A percentile compares a stretch with the other conserved stretches of the same genome.
Evolutionary conservation across 225 moss, liverwort and hornwort species (phyloP).

Genomic region (Sphagnum tenellum): DNA sequence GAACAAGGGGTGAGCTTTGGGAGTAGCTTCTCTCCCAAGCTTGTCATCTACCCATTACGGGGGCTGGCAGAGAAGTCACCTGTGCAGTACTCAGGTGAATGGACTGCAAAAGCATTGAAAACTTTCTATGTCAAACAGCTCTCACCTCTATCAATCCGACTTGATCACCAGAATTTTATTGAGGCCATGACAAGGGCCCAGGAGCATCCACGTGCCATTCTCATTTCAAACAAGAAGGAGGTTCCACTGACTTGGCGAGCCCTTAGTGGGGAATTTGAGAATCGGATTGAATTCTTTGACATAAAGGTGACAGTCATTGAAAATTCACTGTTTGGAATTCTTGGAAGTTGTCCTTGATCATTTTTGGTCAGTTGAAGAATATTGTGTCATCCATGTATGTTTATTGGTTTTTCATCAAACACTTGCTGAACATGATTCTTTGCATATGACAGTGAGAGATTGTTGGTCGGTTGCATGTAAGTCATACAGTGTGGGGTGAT

Average conservation of each 20-base stretch:
- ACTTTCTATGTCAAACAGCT: constrained; percentile 46
- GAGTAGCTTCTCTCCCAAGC: constrained; percentile 26
- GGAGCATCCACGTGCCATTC: constrained; percentile 54
- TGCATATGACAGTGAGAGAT: no score
- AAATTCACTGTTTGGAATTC: no score
- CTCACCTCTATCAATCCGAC: constrained; percentile 40
- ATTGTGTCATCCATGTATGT: no score
- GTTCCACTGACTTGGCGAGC: constrained; percentile 64
- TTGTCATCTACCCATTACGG: constrained; percentile 46
- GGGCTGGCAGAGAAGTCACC: constrained; percentile 30
- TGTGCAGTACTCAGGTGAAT: constrained; percentile 38
- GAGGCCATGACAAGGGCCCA: constrained; percentile 36
- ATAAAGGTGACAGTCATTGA: constrained; percentile 35
- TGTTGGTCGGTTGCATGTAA: no score
- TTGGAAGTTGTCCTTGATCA: no score
- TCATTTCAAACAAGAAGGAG: constrained; percentile 61
- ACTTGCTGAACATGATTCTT: no score
- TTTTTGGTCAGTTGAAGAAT: no score
- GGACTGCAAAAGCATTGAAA: constrained; percentile 59
- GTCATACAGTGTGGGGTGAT: no score
- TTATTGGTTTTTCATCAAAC: no score
- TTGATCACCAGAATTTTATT: constrained; percentile 54
- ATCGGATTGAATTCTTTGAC: constrained; percentile 57
- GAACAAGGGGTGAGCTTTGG: constrained; percentile 42
- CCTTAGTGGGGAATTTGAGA: constrained; percentile 50